Conservation (phyloP, 345 rosid species). For the Excoecaria cochinchinensis region DNA sequence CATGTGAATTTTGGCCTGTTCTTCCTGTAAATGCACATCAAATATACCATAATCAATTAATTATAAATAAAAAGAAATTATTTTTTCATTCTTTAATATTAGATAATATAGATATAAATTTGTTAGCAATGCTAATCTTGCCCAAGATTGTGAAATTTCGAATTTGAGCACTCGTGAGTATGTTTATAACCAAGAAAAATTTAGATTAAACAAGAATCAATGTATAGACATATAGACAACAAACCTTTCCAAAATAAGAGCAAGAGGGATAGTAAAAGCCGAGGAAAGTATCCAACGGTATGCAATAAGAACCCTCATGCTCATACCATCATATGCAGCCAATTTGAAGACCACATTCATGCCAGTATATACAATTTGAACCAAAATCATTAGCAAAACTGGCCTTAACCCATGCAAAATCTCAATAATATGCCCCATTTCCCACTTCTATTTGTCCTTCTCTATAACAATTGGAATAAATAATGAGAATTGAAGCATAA, state of each 20-base stretch:
- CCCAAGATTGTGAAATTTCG: no score
- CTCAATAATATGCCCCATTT: constrained; percentile 3
- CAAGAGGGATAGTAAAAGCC: constrained; percentile 14
- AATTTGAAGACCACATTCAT: constrained; percentile 15
- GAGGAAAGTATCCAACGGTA: constrained; percentile 19
- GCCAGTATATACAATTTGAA: constrained; percentile 12
- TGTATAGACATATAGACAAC: not conserved
- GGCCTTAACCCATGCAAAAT: constrained; percentile 7
- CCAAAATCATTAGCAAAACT: constrained; percentile 11
- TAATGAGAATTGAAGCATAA: not conserved
- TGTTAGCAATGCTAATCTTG: no score
- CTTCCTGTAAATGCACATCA: not conserved
- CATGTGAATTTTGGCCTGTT: constrained; percentile 16
- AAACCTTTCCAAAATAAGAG: constrained; percentile 24
- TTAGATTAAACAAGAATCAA: not conserved
- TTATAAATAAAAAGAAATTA: not conserved
- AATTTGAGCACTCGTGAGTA: no score
- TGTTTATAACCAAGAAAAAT: not conserved
- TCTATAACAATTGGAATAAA: not conserved
- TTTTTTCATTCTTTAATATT: not conserved
- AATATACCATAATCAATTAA: not conserved
- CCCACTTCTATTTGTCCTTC: not conserved
- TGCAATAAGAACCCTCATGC: constrained; percentile 11
- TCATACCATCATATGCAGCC: constrained; percentile 19
- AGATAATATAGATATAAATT: not conserved